Base-by-base conservation (phyloP, 176 grass and related monocot species). In the Typha latifolia region DNA sequence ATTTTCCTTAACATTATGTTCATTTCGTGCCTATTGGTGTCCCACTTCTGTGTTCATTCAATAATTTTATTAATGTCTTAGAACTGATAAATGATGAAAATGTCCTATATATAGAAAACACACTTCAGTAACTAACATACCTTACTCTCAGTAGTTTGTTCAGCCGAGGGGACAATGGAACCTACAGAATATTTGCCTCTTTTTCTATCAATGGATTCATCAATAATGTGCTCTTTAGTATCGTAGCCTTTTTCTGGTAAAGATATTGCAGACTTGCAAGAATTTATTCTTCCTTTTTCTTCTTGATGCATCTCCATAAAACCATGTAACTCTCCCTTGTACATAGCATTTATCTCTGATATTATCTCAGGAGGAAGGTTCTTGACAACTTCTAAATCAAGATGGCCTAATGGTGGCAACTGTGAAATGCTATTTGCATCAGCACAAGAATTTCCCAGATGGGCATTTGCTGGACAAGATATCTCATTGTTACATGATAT, bases 301-400 rank as follows among this genome's bases (percentile, higher is more conserved):
- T 48, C 16, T 52, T 64, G 49, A 37, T 43, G 47, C 48, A 5
- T 78, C 7, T 81, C 52, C 16, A 97, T 68, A 67, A 87, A 77
- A 86, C 78, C 64, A 64, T 67, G 67, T 56, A 96, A 78, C 72
- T 91, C 75, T 71, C 93, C 93, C 65, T 86, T 86, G 73, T 96
- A 91, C 76, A 84, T 71, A 49, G 67, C 78, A 82, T 96, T 79
- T 78, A 96, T 96, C 77, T 96, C 85, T 62, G 70, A 96, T 22
- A 96, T 72, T 78, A 96, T 91, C 75, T 91, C 88, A 32, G 72
- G 63, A 80, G 88, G 93, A 65, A 91, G 93, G 82, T 89, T 89
- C 71, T 81, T 86, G 51, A 91, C 67, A 74, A 96, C 84, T 21
- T 96, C 93, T 29, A 86, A 32, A 89, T 96, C 93, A 80, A 96